Base-by-base conservation (phyloP, 1,139 yeast genomes). In the Arxiozyma heterogenica region DNA sequence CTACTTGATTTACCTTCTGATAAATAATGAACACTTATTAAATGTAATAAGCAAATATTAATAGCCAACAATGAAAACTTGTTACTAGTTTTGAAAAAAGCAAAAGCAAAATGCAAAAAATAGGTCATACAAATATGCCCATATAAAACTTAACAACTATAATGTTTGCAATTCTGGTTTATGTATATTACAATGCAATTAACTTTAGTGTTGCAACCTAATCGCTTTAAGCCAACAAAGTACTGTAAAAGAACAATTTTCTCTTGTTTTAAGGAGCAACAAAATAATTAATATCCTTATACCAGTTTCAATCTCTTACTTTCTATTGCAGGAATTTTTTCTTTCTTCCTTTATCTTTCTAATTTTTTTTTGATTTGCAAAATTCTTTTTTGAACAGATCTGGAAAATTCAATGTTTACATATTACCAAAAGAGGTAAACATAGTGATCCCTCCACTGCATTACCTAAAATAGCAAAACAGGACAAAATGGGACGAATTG, bases 351-450 rank as follows among this genome's bases (percentile, higher is more conserved):
- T 17, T 27, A 20, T 38, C 39, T 17, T 20, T 18, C 21, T 39
- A 23, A 6, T 23, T 41, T 22, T 47, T 39, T 39, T 21, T 43
- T 27, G 2, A 4, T 4, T 34, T 34, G 12, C n/a, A 3, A 34
- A 34, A 34, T 15, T 34, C 15, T n/a, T 12, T 34, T 34, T 34
- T 34, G 8, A 34, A 34, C 39, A 34, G n/a, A 34, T 34, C 39
- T 34, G 39, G n/a, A 15, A 34, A 34, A 34, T 11, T 49, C 49
- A 44, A 34, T 53, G 50, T 53, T 53, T 47, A 51, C 44, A 8
- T 51, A 21, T 51, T 51, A 39, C 55, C 55, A 9, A 23, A 51
- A 47, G 21, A 42, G n/a, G 39, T 3, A 34, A 34, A 34, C n/a
- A 34, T 34, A 34, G 39, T 34, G 39, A n/a, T 2, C 15, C n/a